Conservation (phyloP, 1,284 basidiomycete genomes). For the Cystobasidiaceae sp. region DNA sequence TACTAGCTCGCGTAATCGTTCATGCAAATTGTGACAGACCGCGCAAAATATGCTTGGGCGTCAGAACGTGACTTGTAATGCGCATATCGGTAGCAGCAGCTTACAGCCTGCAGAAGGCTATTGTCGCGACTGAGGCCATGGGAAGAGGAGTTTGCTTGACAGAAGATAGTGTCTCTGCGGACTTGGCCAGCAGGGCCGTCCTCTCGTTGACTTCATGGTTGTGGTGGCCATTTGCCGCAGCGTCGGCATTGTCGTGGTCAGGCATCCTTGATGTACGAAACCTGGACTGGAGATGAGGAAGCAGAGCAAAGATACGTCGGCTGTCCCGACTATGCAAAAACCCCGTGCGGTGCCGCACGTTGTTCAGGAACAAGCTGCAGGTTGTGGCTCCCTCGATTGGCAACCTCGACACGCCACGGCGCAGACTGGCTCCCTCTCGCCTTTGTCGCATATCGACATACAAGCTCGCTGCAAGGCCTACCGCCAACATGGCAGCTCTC, state of each 20-base stretch:
- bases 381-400: too few relatives aligned
- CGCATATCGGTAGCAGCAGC: background rate
- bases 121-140: slow-evolving; percentile 5
- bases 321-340: too few relatives aligned
- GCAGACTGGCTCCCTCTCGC: background rate
- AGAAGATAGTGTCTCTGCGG: background rate
- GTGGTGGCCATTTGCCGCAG: background rate
- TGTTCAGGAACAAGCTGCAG: too few relatives aligned
- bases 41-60: too few relatives aligned
- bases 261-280: background rate
- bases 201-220: background rate
- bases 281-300: too few relatives aligned
- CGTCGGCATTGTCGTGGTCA: background rate
- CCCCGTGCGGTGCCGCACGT: too few relatives aligned
- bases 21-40: too few relatives aligned
- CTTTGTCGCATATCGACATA: background rate
- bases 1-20: too few relatives aligned
- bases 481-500: slow-evolving; percentile 15
- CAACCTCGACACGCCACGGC: too few relatives aligned
- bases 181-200: slow-evolving; percentile 6
- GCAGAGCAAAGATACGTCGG: too few relatives aligned
- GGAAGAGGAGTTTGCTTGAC: slow-evolving; percentile 16
- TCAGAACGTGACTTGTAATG: too few relatives aligned
- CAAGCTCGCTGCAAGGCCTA: background rate
- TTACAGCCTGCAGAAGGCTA: slow-evolving; percentile 25